Evolutionary conservation across 2,329 filamentous ascomycete species (phyloP).

Genomic region (Trichoderma oligosporum): DNA sequence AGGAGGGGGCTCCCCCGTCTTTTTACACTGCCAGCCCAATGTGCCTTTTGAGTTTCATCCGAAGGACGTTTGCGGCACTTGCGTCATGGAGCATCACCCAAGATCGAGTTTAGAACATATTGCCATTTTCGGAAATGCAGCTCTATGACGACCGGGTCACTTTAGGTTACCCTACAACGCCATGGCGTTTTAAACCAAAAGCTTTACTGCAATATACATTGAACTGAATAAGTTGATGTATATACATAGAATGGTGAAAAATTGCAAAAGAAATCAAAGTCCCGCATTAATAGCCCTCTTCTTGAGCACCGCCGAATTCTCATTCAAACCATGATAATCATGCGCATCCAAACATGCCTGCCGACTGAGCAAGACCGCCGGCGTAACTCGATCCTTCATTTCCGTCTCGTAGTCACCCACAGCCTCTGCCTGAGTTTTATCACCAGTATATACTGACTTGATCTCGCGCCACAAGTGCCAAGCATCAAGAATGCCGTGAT

Average conservation of each 20-base stretch:
- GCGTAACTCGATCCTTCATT: slow-evolving; percentile 29
- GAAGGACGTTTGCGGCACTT: slow-evolving; percentile 13
- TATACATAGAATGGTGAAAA: too few species aligned
- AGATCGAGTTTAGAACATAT: too few species aligned
- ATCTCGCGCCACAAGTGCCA: slow-evolving; percentile 29
- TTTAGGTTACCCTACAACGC: background rate
- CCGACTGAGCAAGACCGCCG: slow-evolving; percentile 31
- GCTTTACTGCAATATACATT: too few species aligned
- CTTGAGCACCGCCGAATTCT: slow-evolving; percentile 32
- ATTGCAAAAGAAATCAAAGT: too few species aligned
- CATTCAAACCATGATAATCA: slow-evolving; percentile 30
- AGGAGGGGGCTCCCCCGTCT: background rate
- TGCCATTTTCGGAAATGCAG: background rate
- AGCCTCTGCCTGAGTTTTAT: slow-evolving; percentile 17
- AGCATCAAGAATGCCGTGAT: slow-evolving; percentile 41
- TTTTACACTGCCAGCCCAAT: slow-evolving; percentile 1
- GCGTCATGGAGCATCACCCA: slow-evolving; percentile 17
- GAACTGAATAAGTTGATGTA: too few species aligned
- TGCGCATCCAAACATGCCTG: slow-evolving; percentile 35
- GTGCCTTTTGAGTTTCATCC: background rate
- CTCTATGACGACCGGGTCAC: too few species aligned
- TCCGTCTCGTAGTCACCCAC: slow-evolving; percentile 32
- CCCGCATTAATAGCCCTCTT: slow-evolving; percentile 23
- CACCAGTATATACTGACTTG: slow-evolving; percentile 21
- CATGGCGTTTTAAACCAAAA: too few species aligned